Percentiles rank a stretch among this genome's conserved stretches.
Evolutionary conservation across 2,329 filamentous ascomycete species (phyloP).

Genomic region (Truncatella angustata): DNA sequence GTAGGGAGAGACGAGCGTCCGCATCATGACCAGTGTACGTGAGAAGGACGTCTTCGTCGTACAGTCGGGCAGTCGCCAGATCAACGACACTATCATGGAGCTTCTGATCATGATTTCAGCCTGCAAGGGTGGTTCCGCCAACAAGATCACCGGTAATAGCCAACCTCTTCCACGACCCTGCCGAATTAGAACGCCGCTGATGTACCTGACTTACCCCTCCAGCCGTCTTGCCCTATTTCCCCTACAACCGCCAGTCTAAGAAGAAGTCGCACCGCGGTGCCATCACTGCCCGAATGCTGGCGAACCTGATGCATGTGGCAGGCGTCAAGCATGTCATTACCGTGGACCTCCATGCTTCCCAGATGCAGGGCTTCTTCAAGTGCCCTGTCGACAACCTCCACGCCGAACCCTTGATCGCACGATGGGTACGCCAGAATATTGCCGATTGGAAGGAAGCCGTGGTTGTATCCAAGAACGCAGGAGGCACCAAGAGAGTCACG

Average conservation of each 20-base stretch:
- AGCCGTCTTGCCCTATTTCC: slow-evolving; percentile 93
- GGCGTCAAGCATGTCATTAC: slow-evolving; percentile 98
- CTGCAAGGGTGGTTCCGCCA: slow-evolving; percentile 95
- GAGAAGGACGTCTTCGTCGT: slow-evolving; percentile 99
- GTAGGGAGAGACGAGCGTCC: slow-evolving; percentile 68
- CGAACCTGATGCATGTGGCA: slow-evolving; percentile 88
- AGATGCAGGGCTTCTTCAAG: slow-evolving; percentile 99
- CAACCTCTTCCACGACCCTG: slow-evolving; percentile 29
- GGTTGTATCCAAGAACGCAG: slow-evolving; percentile 96
- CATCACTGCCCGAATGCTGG: slow-evolving; percentile 95
- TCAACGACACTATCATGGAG: slow-evolving; percentile 99
- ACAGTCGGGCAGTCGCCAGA: slow-evolving; percentile 91
- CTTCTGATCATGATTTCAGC: slow-evolving; percentile 98
- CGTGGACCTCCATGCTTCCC: slow-evolving; percentile 92
- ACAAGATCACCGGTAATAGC: slow-evolving; percentile 96
- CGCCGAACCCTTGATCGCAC: slow-evolving; percentile 89
- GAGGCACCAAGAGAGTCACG: slow-evolving; percentile 94
- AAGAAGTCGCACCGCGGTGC: slow-evolving; percentile 97
- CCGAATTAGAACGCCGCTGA: not conserved
- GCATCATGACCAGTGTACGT: slow-evolving; percentile 73
- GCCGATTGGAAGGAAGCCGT: slow-evolving; percentile 86
- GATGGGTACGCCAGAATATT: slow-evolving; percentile 92
- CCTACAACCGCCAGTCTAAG: slow-evolving; percentile 98
- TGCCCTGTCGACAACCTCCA: slow-evolving; percentile 97
- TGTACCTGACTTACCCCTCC: slow-evolving; percentile 4